These are phyloP conservation scores for Rhizomucor miehei DNA, from an alignment of 371 early-diverging fungal genomes.

Conservation along the genomic window DNA sequence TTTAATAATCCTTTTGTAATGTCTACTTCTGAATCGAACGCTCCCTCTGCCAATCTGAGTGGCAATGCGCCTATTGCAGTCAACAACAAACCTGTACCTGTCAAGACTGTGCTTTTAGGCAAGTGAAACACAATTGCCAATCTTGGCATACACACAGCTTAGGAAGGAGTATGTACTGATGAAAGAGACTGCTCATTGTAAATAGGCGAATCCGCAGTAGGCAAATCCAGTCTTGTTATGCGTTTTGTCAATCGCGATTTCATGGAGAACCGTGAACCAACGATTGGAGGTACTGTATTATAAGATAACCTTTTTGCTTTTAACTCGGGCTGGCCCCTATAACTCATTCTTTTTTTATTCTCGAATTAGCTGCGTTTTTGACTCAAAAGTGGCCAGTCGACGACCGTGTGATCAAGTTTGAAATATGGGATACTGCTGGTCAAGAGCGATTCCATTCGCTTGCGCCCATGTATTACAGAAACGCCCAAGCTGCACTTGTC, in stretches of 20 bases:
- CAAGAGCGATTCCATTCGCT: constrained; percentile 90
- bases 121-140: neutral
- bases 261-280: constrained; percentile 94
- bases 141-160: neutral
- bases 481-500: constrained; percentile 97
- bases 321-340: too few species aligned
- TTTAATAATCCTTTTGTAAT: constrained; percentile 5
- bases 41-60: constrained; percentile 1
- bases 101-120: constrained; percentile 26
- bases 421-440: constrained; percentile 95
- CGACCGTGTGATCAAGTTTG: constrained; percentile 73
- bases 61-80: neutral
- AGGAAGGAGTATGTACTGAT: neutral
- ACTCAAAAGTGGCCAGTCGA: constrained; percentile 70
- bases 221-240: constrained; percentile 77
- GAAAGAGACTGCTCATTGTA: neutral
- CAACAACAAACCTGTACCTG: constrained; percentile 4
- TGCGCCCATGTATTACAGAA: constrained; percentile 99
- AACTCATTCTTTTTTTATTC: too few species aligned
- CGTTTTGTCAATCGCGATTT: constrained; percentile 95
- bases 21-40: constrained; percentile 1
- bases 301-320: too few species aligned
- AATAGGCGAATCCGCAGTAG: constrained; percentile 84
- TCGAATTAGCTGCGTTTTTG: constrained; percentile 81
- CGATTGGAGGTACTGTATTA: constrained; percentile 83